Conservation (phyloP, 257 asterid genomes). For the Solanum sejunctum region DNA sequence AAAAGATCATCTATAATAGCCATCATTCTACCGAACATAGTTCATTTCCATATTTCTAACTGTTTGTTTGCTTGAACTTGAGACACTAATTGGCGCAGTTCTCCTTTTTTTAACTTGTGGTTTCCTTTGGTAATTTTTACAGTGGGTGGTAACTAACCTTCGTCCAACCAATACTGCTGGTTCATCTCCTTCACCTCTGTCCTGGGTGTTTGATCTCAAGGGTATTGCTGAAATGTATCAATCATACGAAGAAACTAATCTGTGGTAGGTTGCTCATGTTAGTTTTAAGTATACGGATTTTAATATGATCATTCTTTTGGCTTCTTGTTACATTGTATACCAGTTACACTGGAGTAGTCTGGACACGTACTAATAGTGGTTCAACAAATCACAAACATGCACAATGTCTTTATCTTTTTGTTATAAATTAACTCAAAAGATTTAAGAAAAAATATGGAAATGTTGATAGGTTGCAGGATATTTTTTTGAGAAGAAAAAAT, state of each 20-base stretch:
- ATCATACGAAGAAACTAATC: conserved; percentile 81
- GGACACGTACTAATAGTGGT: background rate
- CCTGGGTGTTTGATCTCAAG: conserved; percentile 74
- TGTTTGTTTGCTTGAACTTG: background rate
- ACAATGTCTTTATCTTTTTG: background rate
- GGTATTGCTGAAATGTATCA: conserved; percentile 89
- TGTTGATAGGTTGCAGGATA: background rate
- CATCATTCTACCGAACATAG: background rate
- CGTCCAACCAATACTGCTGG: conserved; percentile 40
- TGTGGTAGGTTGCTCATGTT: conserved; percentile 38
- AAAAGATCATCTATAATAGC: background rate
- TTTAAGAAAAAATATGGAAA: background rate
- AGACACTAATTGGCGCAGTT: background rate
- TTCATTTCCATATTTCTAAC: background rate
- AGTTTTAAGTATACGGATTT: background rate
- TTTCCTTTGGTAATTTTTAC: conserved; percentile 4
- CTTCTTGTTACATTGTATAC: background rate
- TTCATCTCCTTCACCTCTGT: conserved; percentile 46
- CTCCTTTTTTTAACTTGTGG: background rate
- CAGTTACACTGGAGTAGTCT: background rate
- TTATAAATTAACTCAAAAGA: background rate
- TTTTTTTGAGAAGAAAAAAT: background rate
- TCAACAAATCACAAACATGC: background rate
- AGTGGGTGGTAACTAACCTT: conserved; percentile 97
- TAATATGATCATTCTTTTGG: background rate